Percentiles rank a stretch among this genome's conserved stretches.
Conservation (phyloP, 1,284 basidiomycete species). For the Fomitopsis pinicola region DNA sequence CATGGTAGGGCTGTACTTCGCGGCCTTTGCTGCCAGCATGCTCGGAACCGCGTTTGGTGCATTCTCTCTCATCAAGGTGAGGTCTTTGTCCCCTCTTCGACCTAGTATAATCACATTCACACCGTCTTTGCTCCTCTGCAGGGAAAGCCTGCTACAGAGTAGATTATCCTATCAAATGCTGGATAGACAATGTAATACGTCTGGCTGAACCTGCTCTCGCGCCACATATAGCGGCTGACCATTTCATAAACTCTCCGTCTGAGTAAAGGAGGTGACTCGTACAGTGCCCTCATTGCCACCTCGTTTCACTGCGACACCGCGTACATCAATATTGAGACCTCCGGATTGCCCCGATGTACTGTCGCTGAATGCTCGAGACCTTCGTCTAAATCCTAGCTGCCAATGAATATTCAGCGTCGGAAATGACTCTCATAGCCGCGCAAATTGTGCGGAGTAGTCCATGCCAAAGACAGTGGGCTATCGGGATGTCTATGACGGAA, state of each 20-base stretch:
- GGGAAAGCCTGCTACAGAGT: slow-evolving; percentile 26
- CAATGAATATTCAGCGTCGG: background rate
- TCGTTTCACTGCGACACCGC: background rate
- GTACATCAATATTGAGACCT: background rate
- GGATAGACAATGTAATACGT: slow-evolving; percentile 15
- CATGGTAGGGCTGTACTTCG: slow-evolving; percentile 48
- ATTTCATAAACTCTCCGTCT: background rate
- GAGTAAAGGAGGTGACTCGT: no score
- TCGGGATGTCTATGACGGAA: background rate
- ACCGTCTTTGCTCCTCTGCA: slow-evolving; percentile 3
- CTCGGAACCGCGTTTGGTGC: slow-evolving; percentile 45
- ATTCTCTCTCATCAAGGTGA: slow-evolving; percentile 48
- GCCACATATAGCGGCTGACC: background rate
- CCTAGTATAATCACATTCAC: background rate
- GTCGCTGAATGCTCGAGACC: no score
- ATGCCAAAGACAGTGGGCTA: background rate
- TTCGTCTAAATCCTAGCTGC: background rate
- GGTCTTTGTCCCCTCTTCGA: slow-evolving; percentile 11
- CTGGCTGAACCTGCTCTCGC: background rate
- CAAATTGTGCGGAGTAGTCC: background rate
- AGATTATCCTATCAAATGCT: slow-evolving; percentile 9
- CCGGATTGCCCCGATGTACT: background rate
- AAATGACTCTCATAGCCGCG: background rate
- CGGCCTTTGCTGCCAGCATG: slow-evolving; percentile 51
- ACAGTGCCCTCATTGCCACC: background rate